A percentile compares a stretch with the other conserved stretches of the same genome.
Evolutionary conservation across 495 filamentous ascomycete genomes (phyloP).

Genomic region (Aspergillus kassunensis): DNA sequence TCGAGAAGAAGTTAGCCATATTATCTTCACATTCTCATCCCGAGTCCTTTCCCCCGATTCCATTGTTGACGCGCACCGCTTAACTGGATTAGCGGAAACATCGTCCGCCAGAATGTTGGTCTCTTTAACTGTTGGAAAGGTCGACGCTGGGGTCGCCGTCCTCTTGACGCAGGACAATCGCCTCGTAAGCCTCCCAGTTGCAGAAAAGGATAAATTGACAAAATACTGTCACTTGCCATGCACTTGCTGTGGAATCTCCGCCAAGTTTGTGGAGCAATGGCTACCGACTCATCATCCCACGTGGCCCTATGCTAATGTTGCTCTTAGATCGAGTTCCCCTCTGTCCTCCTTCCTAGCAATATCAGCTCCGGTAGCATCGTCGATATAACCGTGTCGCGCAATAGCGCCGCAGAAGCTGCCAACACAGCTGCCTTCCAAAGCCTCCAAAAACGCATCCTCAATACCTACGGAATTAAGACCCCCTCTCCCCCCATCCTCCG

Average conservation of each 20-base stretch:
- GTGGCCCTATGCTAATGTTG: background rate
- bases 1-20: background rate
- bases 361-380: slow-evolving; percentile 95
- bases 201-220: slow-evolving; percentile 7
- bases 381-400: slow-evolving; percentile 93
- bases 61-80: slow-evolving; percentile 8
- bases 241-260: background rate
- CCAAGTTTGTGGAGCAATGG: background rate
- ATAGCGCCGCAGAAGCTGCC: slow-evolving; percentile 68
- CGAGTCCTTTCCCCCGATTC: background rate
- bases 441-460: slow-evolving; percentile 83
- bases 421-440: slow-evolving; percentile 69
- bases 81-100: background rate
- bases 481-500: slow-evolving; percentile 79
- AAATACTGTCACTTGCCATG: background rate
- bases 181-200: slow-evolving; percentile 57
- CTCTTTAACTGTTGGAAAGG: slow-evolving; percentile 97
- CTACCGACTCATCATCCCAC: background rate
- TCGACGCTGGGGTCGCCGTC: slow-evolving; percentile 96
- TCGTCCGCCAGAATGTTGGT: slow-evolving; percentile 66
- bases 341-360: slow-evolving; percentile 89
- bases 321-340: slow-evolving; percentile 92
- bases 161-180: slow-evolving; percentile 96
- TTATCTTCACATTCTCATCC: background rate
- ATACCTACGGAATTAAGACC: slow-evolving; percentile 75